These are phyloP conservation scores for Biscutella auriculata DNA, from an alignment of 441 rosid species.

Conservation along the genomic window DNA sequence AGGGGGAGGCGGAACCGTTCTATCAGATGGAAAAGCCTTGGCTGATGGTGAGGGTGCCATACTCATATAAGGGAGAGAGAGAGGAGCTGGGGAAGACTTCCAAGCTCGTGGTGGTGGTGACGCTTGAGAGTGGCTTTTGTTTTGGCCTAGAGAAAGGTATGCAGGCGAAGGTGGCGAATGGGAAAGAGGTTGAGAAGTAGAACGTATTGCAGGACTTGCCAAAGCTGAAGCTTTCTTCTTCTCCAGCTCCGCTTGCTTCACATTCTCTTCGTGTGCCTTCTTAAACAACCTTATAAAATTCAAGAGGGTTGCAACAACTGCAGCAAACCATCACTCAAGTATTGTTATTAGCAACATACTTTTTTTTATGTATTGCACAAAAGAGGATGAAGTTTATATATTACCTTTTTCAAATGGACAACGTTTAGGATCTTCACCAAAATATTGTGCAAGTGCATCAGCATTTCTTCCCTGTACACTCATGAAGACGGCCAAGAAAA, in stretches of 20 bases:
- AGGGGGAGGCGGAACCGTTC: constrained; percentile 6
- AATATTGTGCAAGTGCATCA: constrained; percentile 86
- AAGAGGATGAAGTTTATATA: background rate
- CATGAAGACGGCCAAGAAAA: constrained; percentile 4
- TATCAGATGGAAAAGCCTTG: background rate
- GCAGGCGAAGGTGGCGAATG: constrained; percentile 8
- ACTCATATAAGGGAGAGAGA: constrained; percentile 6
- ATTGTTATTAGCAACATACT: constrained; percentile 9
- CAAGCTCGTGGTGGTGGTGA: constrained; percentile 14
- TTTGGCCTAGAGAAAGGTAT: too few species aligned
- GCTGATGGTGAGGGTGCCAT: constrained; percentile 1
- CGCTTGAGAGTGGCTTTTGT: background rate
- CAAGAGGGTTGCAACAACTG: constrained; percentile 83
- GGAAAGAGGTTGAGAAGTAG: constrained; percentile 18
- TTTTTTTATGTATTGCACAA: background rate
- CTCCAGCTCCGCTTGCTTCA: constrained; percentile 81
- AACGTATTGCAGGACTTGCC: constrained; percentile 10
- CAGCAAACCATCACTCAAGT: constrained; percentile 20
- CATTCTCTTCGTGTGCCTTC: constrained; percentile 87
- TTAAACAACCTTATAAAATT: constrained; percentile 80
- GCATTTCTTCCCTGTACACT: constrained; percentile 93
- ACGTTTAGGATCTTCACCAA: constrained; percentile 92
- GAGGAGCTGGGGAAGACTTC: too few species aligned
- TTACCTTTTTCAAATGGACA: constrained; percentile 98
- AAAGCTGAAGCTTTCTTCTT: constrained; percentile 60